Conservation (phyloP, 1,284 basidiomycete genomes). For the Boletellus deceptivus region DNA sequence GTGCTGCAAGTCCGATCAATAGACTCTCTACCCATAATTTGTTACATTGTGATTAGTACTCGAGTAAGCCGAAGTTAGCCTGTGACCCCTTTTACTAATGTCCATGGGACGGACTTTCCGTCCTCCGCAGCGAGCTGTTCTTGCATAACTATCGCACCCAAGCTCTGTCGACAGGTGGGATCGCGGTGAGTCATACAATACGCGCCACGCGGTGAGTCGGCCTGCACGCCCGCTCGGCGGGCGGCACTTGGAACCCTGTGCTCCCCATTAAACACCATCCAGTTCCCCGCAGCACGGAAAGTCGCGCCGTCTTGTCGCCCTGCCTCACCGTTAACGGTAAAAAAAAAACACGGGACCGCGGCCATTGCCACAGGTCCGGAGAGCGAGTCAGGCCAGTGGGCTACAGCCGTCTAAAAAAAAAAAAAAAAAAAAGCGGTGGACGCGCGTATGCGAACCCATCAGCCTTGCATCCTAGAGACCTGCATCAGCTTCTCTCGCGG, state of each 20-base stretch:
- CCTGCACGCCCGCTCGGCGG: neutral
- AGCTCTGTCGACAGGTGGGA: neutral
- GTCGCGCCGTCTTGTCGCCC: no score
- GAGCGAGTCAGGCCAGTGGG: slow-evolving; percentile 4
- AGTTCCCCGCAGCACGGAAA: slow-evolving; percentile 11
- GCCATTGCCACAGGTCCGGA: slow-evolving; percentile 4
- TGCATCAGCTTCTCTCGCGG: slow-evolving; percentile 6
- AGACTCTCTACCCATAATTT: no score
- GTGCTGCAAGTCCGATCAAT: slow-evolving; percentile 7
- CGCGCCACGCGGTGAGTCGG: neutral
- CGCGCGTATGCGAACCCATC: neutral
- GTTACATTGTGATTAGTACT: no score
- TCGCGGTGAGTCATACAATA: slow-evolving; percentile 15
- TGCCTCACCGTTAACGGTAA: no score
- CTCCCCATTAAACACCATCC: slow-evolving; percentile 16
- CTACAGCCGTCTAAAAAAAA: no score
- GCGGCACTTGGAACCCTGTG: slow-evolving; percentile 9
- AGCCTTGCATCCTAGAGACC: slow-evolving; percentile 11
- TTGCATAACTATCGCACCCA: no score
- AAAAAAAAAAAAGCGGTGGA: neutral
- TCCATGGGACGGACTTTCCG: no score
- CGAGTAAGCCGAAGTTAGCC: no score
- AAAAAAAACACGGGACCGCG: neutral
- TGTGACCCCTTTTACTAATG: no score
- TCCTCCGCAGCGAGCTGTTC: no score